Percentiles rank a stretch among this genome's conserved stretches.
Evolutionary conservation across 164 flowering plant genomes (phyloP).

Genomic region (Amborella trichopoda): DNA sequence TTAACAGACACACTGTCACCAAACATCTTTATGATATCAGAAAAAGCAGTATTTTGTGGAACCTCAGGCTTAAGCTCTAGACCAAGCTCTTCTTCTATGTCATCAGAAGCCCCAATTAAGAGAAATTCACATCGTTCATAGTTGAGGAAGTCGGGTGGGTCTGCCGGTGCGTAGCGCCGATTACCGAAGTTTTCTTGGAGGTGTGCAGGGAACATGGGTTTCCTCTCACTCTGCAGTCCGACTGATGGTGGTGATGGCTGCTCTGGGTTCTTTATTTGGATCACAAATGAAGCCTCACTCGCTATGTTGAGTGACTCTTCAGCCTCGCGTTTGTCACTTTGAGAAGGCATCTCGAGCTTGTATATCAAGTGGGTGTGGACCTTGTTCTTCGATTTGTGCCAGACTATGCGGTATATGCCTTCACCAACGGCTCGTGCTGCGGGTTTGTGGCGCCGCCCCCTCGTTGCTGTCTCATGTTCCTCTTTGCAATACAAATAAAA

Average conservation of each 20-base stretch:
- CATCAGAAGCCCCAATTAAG: slow-evolving; percentile 63
- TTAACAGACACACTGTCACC: slow-evolving; percentile 26
- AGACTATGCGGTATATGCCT: slow-evolving; percentile 58
- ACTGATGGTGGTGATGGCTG: slow-evolving; percentile 20
- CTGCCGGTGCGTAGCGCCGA: slow-evolving; percentile 26
- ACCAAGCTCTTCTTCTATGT: slow-evolving; percentile 64
- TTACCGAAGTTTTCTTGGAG: slow-evolving; percentile 49
- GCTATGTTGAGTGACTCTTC: slow-evolving; percentile 52
- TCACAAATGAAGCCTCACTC: slow-evolving; percentile 50
- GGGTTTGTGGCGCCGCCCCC: slow-evolving; percentile 34
- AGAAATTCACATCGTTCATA: slow-evolving; percentile 78
- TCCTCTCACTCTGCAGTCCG: slow-evolving; percentile 52
- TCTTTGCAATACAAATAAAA: slow-evolving; percentile 13
- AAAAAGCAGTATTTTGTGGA: slow-evolving; percentile 12
- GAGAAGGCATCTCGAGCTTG: slow-evolving; percentile 61
- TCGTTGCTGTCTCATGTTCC: slow-evolving; percentile 61
- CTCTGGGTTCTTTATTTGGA: slow-evolving; percentile 72
- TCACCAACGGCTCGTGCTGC: slow-evolving; percentile 56
- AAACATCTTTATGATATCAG: slow-evolving; percentile 33
- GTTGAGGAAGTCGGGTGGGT: slow-evolving; percentile 72
- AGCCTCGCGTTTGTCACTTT: slow-evolving; percentile 26
- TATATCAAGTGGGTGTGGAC: slow-evolving; percentile 63
- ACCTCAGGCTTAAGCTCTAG: slow-evolving; percentile 34
- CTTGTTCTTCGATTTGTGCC: slow-evolving; percentile 30
- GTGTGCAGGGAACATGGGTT: slow-evolving; percentile 60